A percentile compares a stretch with the other conserved stretches of the same genome.
These are phyloP conservation scores for Cladosporium cucumerinum DNA, from an alignment of 2,329 filamentous ascomycete species.

Conservation along the genomic window DNA sequence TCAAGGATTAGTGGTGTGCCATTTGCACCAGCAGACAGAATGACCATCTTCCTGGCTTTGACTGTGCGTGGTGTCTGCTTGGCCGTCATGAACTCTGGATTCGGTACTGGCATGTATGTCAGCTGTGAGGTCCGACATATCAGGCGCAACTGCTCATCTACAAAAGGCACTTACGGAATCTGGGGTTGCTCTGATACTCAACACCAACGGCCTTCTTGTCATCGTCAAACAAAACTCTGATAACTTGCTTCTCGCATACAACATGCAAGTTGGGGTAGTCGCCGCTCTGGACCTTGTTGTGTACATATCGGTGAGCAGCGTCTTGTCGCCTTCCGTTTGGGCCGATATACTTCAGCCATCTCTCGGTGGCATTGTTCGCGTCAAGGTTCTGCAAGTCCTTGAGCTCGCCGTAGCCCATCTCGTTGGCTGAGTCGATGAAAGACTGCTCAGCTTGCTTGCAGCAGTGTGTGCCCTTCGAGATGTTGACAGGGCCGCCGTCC, in stretches of 20 bases:
- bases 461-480: slow-evolving; percentile 51
- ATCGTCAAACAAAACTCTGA: slow-evolving; percentile 38
- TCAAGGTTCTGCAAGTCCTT: slow-evolving; percentile 54
- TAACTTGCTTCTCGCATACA: slow-evolving; percentile 54
- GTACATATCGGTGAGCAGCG: slow-evolving; percentile 54
- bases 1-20: slow-evolving; percentile 58
- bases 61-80: slow-evolving; percentile 44
- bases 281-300: slow-evolving; percentile 49
- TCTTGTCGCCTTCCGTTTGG: slow-evolving; percentile 57
- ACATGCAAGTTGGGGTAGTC: slow-evolving; percentile 59
- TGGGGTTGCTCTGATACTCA: slow-evolving; percentile 49
- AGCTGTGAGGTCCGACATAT: background rate
- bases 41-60: slow-evolving; percentile 54
- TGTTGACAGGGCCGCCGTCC: slow-evolving; percentile 52
- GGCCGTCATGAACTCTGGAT: slow-evolving; percentile 30
- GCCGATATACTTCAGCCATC: slow-evolving; percentile 50
- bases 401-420: slow-evolving; percentile 52
- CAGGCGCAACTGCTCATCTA: background rate
- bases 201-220: slow-evolving; percentile 55
- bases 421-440: slow-evolving; percentile 49
- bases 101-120: slow-evolving; percentile 18
- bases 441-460: slow-evolving; percentile 42
- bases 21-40: slow-evolving; percentile 50
- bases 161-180: slow-evolving; percentile 33
- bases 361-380: slow-evolving; percentile 40